Percentiles rank a stretch among this genome's conserved stretches.
Conservation (phyloP, 2,329 filamentous ascomycete genomes). For the Lomentospora prolificans region DNA sequence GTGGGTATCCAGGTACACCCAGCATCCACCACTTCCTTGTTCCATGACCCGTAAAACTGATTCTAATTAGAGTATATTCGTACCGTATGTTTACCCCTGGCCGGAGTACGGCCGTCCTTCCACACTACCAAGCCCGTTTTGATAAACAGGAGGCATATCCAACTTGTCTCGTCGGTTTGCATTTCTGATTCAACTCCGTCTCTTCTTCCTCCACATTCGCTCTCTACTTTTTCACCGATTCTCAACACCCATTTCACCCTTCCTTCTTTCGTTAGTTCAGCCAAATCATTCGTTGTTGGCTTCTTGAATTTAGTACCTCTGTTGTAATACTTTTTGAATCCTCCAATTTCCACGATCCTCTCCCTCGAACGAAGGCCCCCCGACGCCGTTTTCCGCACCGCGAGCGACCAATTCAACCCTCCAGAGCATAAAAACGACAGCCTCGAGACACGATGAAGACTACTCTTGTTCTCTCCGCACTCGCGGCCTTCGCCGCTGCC, state of each 20-base stretch:
- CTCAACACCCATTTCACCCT: not conserved
- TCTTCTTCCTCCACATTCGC: constrained; percentile 4
- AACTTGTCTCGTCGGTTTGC: not conserved
- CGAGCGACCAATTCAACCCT: not conserved
- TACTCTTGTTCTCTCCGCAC: constrained; percentile 33
- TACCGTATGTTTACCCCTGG: too few relatives aligned
- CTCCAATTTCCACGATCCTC: not conserved
- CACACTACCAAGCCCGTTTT: not conserved
- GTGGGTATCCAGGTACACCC: not conserved
- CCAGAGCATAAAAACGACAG: not conserved
- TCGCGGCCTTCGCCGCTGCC: constrained; percentile 36
- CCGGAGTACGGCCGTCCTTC: too few relatives aligned
- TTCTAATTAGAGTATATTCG: too few relatives aligned
- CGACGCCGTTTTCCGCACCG: not conserved
- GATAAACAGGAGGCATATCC: constrained; percentile 5
- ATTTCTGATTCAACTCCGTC: not conserved
- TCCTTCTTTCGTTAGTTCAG: not conserved
- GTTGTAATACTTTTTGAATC: constrained; percentile 5
- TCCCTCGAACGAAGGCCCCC: not conserved
- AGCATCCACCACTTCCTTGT: not conserved
- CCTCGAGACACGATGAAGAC: constrained; percentile 35
- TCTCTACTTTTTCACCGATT: not conserved
- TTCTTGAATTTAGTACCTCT: not conserved
- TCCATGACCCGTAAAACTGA: too few relatives aligned
- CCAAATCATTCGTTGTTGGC: constrained; percentile 8